A percentile compares a stretch with the other conserved stretches of the same genome.
phyloP scores from a whole-genome alignment of 768 basidiomycete genomes.

The Rubroboletus satanas region DNA sequence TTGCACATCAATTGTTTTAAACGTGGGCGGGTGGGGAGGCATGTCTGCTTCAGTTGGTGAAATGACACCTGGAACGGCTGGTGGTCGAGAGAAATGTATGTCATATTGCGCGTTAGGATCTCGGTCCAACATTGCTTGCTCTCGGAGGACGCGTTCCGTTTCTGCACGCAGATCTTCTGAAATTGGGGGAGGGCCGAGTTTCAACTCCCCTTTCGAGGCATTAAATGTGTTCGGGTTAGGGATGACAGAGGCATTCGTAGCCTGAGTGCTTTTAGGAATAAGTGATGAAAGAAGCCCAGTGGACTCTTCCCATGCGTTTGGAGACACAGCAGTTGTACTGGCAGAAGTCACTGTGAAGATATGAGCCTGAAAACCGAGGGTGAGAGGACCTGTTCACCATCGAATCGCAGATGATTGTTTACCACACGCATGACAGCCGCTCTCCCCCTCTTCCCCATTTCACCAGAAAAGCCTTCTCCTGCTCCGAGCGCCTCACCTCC shows the following conservation, averaged over 20 bases:
- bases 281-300: conserved; percentile 81
- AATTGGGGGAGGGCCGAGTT: conserved; percentile 79
- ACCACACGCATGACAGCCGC: conserved; percentile 91
- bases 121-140: conserved; percentile 74
- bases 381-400: conserved; percentile 51
- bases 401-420: conserved; percentile 88
- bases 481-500: conserved; percentile 81
- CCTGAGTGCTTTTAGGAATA: conserved; percentile 58
- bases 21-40: conserved; percentile 75
- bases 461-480: conserved; percentile 75
- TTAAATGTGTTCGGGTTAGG: conserved; percentile 75
- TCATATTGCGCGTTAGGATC: conserved; percentile 68
- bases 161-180: conserved; percentile 78
- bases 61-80: conserved; percentile 49
- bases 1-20: conserved; percentile 83
- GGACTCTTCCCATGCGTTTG: conserved; percentile 77
- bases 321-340: conserved; percentile 58
- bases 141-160: conserved; percentile 72
- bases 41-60: conserved; percentile 70
- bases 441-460: conserved; percentile 79
- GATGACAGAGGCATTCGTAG: conserved; percentile 32
- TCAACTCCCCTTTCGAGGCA: conserved; percentile 68
- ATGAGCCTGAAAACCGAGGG: conserved; percentile 16
- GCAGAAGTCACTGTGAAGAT: conserved; percentile 59
- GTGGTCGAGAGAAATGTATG: conserved; percentile 48